Evolutionary conservation across 176 grass and related monocot genomes (phyloP).

Genomic region (Guadua angustifolia): DNA sequence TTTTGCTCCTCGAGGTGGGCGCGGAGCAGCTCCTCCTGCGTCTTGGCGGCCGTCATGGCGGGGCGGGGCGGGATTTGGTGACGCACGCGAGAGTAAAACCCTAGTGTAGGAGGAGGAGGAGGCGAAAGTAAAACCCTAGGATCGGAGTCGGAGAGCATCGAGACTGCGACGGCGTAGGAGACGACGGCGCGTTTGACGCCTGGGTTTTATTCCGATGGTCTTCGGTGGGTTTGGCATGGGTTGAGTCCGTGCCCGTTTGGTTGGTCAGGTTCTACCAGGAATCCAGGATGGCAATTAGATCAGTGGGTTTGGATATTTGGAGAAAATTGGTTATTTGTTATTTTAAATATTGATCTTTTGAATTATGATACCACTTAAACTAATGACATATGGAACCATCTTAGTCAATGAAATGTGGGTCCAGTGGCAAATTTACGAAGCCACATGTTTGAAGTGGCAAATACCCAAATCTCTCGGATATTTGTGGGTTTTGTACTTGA

Average conservation of each 20-base stretch:
- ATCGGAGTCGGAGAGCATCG: not conserved
- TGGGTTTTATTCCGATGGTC: not conserved
- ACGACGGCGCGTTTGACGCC: not conserved
- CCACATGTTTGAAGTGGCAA: no score
- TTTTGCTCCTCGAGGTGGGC: conserved; percentile 36
- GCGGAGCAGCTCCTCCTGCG: conserved; percentile 20
- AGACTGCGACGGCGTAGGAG: not conserved
- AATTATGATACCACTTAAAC: no score
- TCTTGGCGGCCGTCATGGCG: conserved; percentile 32
- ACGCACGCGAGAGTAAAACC: not conserved
- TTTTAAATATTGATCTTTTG: no score
- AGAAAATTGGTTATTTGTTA: no score
- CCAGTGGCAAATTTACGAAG: no score
- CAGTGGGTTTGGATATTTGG: no score
- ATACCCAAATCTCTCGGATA: no score
- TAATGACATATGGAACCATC: no score
- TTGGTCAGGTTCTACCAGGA: no score
- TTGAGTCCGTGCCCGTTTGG: not conserved
- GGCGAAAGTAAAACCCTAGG: conserved; percentile 32
- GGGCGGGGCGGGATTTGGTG: not conserved
- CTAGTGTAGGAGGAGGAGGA: not conserved
- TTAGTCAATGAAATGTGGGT: no score
- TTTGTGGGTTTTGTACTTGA: no score
- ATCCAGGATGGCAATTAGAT: no score
- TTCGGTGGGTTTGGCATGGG: not conserved